Base-by-base conservation (phyloP, 345 rosid genomes). In the Raphanus raphanistrum region DNA sequence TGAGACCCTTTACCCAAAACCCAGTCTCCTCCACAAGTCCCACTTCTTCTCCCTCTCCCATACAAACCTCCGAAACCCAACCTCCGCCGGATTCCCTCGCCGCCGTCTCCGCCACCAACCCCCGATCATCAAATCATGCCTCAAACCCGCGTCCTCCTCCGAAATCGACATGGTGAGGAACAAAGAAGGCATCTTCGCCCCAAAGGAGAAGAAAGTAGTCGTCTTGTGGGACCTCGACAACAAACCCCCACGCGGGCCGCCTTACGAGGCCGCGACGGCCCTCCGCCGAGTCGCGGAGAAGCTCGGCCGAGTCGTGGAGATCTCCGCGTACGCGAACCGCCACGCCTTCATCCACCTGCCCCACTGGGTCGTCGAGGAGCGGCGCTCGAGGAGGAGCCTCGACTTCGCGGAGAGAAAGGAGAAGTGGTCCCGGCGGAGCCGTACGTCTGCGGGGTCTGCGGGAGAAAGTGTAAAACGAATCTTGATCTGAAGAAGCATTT, bases 181-280 rank as follows among this genome's bases (percentile, higher is more conserved):
- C 88, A 90, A 75, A 79, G 86, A 87, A 43, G 98, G 98, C 0
- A 50, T 87, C 54, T 92, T 83, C 87, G 63, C 97, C 2, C 89
- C 93, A 33, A 88, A 82, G 72, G 76, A 81, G 79, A 82, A 82
- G 79, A 90, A 87, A 69, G 97, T 94, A 7, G 92, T 92, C 0
- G 93, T 94, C 63, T 84, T 90, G 5, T 92, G 97, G 98, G 97
- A 94, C 88, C 91, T 94, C 45, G 98, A 94, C 80, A 94, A 94
- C 87, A 94, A 94, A 73, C 98, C 97, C 5, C 97, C 97, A 0
- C 87, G 92, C 0, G 97, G 97, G 6, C 90, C 88, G 32, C 98
- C 97, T 0, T 94, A 84, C 74, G 83, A 82, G 9, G 97, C 97
- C 0, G 98, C 97, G 0, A 57, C 82, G 32, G 88, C 88, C 3